Conservation (phyloP, 2,329 filamentous ascomycete species). For the Ophiostoma sp. region DNA sequence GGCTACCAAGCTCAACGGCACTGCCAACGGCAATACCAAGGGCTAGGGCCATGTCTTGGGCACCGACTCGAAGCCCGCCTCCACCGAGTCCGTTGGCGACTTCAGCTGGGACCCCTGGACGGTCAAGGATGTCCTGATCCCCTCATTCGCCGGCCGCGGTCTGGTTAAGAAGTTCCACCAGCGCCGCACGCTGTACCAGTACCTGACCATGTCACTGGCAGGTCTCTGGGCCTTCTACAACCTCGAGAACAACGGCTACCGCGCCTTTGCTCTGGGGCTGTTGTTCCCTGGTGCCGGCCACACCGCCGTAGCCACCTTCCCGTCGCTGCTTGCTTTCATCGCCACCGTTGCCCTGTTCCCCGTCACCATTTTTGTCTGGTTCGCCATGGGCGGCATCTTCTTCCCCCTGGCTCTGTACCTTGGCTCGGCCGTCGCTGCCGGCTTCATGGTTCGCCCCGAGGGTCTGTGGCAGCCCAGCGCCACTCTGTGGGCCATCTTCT, state of each 20-base stretch:
- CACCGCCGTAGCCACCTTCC: neutral
- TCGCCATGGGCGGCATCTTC: slow-evolving; percentile 3
- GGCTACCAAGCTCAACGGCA: neutral
- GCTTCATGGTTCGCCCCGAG: slow-evolving; percentile 1
- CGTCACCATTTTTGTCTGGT: neutral
- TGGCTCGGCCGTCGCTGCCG: neutral
- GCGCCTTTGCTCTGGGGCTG: neutral
- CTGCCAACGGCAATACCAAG: neutral
- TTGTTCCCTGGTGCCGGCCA: neutral
- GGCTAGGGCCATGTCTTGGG: neutral
- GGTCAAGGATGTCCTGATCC: neutral
- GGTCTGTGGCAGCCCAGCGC: slow-evolving; percentile 5
- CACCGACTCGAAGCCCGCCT: neutral
- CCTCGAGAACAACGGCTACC: neutral
- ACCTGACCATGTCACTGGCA: neutral
- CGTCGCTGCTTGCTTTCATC: neutral
- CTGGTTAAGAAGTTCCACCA: neutral
- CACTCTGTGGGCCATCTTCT: neutral
- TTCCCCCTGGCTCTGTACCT: neutral
- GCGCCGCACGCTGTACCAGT: neutral
- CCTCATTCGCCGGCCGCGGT: neutral
- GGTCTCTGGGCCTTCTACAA: neutral
- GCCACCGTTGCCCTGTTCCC: neutral
- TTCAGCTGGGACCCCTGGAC: neutral
- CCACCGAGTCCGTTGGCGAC: neutral